Conservation (phyloP, 768 basidiomycete genomes). For the Pholiota molesta region DNA sequence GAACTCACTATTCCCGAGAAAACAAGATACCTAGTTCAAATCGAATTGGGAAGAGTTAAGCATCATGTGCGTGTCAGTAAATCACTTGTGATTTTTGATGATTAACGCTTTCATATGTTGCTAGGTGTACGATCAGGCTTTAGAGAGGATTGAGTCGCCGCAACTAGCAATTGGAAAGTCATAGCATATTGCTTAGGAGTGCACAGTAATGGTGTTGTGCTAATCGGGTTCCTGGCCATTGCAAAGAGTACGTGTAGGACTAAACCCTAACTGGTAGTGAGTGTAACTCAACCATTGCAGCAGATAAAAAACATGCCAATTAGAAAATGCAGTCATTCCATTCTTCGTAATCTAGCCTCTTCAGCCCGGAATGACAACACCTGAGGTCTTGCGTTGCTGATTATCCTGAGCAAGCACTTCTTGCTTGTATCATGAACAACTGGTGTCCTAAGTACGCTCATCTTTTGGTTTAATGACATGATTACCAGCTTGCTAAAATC, state of each 20-base stretch:
- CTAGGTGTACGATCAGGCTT: conserved; percentile 81
- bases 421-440: conserved; percentile 11
- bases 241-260: conserved; percentile 26
- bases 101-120: background rate
- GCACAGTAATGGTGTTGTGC: conserved; percentile 27
- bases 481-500: background rate
- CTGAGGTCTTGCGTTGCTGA: conserved; percentile 4
- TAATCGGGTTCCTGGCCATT: conserved; percentile 31
- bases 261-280: background rate
- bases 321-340: conserved; percentile 35
- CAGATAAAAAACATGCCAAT: conserved; percentile 14
- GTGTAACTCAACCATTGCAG: conserved; percentile 2
- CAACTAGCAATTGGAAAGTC: conserved; percentile 61
- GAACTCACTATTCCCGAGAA: conserved; percentile 39
- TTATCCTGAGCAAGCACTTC: conserved; percentile 34
- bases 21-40: conserved; percentile 74
- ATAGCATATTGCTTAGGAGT: conserved; percentile 8
- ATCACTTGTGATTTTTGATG: background rate
- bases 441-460: conserved; percentile 2
- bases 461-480: no score
- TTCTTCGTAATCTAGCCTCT: background rate
- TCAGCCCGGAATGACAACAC: background rate
- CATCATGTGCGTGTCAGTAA: conserved; percentile 53
- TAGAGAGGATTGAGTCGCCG: conserved; percentile 68
- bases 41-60: conserved; percentile 79